phyloP scores from a whole-genome alignment of 768 basidiomycete genomes.

The Pleurotus ostreatus region DNA sequence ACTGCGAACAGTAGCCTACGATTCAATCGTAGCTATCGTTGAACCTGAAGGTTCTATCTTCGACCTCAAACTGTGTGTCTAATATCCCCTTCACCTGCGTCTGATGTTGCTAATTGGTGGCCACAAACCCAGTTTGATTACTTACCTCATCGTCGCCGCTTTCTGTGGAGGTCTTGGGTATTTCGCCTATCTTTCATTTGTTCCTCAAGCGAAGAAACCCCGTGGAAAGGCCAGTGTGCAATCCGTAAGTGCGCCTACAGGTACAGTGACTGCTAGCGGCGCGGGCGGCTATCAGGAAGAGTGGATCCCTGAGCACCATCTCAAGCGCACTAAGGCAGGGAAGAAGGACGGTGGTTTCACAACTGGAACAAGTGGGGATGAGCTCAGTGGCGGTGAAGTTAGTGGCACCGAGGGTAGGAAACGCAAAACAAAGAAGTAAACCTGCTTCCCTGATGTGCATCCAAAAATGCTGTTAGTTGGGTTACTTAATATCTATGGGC shows the following conservation, averaged over 20 bases:
- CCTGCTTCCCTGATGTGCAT: no score
- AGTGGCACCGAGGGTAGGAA: conserved; percentile 63
- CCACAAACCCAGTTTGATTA: conserved; percentile 43
- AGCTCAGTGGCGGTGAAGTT: conserved; percentile 60
- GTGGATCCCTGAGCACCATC: conserved; percentile 90
- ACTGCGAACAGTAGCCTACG: conserved; percentile 66
- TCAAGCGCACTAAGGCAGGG: conserved; percentile 57
- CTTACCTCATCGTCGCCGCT: conserved; percentile 67
- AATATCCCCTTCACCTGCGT: neutral
- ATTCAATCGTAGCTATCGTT: conserved; percentile 73
- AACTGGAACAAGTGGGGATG: conserved; percentile 56
- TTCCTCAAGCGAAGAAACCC: conserved; percentile 60
- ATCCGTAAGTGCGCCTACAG: conserved; percentile 50
- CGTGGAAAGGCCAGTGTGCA: conserved; percentile 40
- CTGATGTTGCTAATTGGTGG: neutral
- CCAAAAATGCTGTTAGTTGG: no score
- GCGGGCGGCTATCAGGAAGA: conserved; percentile 79
- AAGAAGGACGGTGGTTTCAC: conserved; percentile 44
- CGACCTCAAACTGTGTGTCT: conserved; percentile 72
- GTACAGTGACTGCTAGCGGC: conserved; percentile 58
- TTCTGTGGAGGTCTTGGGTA: conserved; percentile 62
- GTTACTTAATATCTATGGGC: no score
- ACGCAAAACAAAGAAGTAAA: conserved; percentile 46
- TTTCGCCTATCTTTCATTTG: conserved; percentile 59
- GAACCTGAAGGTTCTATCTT: conserved; percentile 77